These are phyloP conservation scores for Trapa incisa DNA, from an alignment of 345 rosid species.

Conservation along the genomic window DNA sequence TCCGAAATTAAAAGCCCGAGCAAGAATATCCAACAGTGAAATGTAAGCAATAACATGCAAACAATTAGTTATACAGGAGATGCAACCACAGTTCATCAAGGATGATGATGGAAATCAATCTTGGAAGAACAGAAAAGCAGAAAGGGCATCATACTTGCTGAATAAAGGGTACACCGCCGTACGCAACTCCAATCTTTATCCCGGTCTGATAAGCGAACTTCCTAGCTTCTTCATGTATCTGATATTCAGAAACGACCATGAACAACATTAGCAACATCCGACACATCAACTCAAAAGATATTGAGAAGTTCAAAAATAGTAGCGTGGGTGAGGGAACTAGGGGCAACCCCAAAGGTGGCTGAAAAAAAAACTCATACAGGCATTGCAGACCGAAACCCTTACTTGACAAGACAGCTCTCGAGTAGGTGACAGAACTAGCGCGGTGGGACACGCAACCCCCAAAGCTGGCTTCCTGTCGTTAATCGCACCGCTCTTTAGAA, in stretches of 20 bases:
- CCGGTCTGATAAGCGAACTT: constrained; percentile 37
- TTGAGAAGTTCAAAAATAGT: background rate
- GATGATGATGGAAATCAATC: background rate
- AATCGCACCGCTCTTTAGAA: constrained; percentile 11
- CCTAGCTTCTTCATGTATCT: constrained; percentile 41
- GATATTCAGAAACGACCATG: background rate
- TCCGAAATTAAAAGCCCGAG: background rate
- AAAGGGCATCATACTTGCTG: constrained; percentile 21
- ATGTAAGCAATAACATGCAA: background rate
- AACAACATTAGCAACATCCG: background rate
- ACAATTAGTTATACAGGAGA: background rate
- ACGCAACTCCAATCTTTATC: constrained; percentile 29
- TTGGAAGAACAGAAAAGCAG: background rate
- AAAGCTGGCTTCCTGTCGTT: constrained; percentile 7
- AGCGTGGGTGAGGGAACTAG: no score
- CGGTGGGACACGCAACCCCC: constrained; percentile 23
- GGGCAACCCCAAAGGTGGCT: no score
- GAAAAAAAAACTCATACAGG: background rate
- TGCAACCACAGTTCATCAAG: background rate
- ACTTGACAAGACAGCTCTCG: constrained; percentile 54
- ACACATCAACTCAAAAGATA: background rate
- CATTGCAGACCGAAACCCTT: background rate
- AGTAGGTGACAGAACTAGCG: constrained; percentile 41
- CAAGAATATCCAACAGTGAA: background rate
- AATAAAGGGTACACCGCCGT: constrained; percentile 37